A percentile compares a stretch with the other conserved stretches of the same genome.
Evolutionary conservation across 345 rosid genomes (phyloP).

Genomic region (Bruguiera sexangula): DNA sequence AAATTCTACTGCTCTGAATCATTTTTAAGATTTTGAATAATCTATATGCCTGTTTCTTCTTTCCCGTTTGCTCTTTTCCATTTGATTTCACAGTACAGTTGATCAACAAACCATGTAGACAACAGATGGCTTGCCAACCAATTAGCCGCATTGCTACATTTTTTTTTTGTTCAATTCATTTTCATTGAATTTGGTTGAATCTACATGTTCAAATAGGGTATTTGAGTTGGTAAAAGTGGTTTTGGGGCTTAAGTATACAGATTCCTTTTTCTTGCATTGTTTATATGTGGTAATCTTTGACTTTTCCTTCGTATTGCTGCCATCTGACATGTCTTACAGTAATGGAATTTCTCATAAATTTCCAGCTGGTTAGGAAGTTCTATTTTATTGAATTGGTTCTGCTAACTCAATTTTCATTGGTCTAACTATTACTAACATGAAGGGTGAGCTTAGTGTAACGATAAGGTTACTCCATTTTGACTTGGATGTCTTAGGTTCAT

Average conservation of each 20-base stretch:
- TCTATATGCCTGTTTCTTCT: not conserved
- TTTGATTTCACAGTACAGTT: not conserved
- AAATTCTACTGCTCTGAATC: not conserved
- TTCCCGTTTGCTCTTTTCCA: not conserved
- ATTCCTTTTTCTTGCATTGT: not conserved
- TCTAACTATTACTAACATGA: no score
- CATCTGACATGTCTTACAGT: not conserved
- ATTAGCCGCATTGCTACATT: not conserved
- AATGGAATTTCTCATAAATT: not conserved
- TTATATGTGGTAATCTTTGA: conserved; percentile 14
- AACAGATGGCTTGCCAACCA: not conserved
- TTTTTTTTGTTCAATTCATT: not conserved
- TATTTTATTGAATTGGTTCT: no score
- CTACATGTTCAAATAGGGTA: conserved; percentile 12
- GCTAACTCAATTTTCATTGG: no score
- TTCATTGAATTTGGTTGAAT: conserved; percentile 7
- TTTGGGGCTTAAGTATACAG: conserved; percentile 2
- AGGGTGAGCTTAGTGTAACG: no score
- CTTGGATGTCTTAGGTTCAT: no score
- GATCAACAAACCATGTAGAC: not conserved
- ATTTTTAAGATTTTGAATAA: not conserved
- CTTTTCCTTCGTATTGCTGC: not conserved
- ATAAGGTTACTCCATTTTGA: no score
- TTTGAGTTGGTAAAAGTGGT: conserved; percentile 22
- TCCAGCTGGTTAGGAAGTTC: not conserved